phyloP scores from a whole-genome alignment of 1,284 basidiomycete species.

The Farysia itapuensis region DNA sequence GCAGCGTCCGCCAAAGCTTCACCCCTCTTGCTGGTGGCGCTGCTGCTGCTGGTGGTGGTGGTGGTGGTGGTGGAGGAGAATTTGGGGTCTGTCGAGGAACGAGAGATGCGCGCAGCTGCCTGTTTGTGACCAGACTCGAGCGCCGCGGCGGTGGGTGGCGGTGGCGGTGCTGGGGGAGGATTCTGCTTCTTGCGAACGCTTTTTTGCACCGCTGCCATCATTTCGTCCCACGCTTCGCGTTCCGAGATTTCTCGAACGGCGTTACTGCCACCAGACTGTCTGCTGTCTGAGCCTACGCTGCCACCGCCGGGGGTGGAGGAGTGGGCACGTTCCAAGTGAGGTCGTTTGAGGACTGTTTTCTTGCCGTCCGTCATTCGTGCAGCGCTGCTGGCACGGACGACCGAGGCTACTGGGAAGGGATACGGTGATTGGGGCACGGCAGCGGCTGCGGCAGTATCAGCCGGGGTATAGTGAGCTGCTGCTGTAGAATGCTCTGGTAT shows the following conservation, averaged over 20 bases:
- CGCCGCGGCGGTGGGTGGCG: no score
- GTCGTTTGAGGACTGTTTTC: constrained; percentile 23
- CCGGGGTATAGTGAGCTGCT: constrained; percentile 14
- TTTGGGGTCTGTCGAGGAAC: constrained; percentile 31
- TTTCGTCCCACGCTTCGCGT: constrained; percentile 54
- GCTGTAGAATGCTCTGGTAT: constrained; percentile 22
- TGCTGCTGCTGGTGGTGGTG: not conserved
- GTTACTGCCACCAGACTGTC: constrained; percentile 57
- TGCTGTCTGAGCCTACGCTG: constrained; percentile 54
- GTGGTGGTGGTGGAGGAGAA: constrained; percentile 7
- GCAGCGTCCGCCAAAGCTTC: not conserved
- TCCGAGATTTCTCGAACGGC: constrained; percentile 55
- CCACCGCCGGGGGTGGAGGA: constrained; percentile 32
- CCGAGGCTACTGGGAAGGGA: constrained; percentile 48
- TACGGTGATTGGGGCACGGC: constrained; percentile 51
- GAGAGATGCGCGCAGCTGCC: constrained; percentile 5
- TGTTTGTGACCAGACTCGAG: not conserved
- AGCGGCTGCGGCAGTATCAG: no score
- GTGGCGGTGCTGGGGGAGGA: not conserved
- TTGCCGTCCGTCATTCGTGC: constrained; percentile 21
- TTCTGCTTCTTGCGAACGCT: constrained; percentile 43
- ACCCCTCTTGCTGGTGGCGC: not conserved
- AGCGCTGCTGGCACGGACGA: constrained; percentile 6
- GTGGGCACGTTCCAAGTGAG: constrained; percentile 42
- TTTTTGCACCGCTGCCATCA: constrained; percentile 54